Evolutionary conservation across 768 basidiomycete genomes (phyloP), one percentile per base, ranked within the genome.

Genomic region (Gautieria morchelliformis): DNA sequence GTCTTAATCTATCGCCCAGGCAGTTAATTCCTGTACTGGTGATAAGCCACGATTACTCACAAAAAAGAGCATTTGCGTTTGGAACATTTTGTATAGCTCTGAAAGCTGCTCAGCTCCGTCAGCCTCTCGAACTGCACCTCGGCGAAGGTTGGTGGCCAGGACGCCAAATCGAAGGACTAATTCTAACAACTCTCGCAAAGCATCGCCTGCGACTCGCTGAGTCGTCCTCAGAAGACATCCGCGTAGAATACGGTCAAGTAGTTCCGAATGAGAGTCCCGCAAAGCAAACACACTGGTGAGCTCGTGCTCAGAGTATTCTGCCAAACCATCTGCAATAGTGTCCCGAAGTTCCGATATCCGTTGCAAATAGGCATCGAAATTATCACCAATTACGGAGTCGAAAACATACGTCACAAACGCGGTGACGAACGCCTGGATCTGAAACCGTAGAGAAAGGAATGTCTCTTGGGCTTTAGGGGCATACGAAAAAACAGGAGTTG

Each of bases 231-330:
- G 68, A 24, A 91, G 72, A 65, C 89, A 91, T 14, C 87, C 84
- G 56, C 77, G 83, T 44, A 93, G 77, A 12, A 93, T 82, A 58
- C 86, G 78, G 63, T 93, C 85, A 64, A 93, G 67, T 44, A 89
- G 67, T 4, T 66, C 67, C 0, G 86, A 87, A 67, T 93, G 91
- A 22, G 76, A 74, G 8, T 77, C 75, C 0, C 85, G 78, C 17
- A 92, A 75, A 33, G 82, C 75, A 64, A 92, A 92, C 6, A 90
- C 82, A 60, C 91, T 88, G n/a, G 77, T 71, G 62, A 86, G 86
- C 22, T 59, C 66, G 22, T 45, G 41, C 35, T 57, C 59, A 8
- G 58, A 45, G 24, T 65, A 6, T 30, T 33, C 8, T 45, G 52
- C 4, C 2, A 17, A 22, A 20, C 9, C 10, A 15, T 58, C 33